Conservation (phyloP, 192 early-diverging fungal genomes). For the Geranomyces michiganensis region DNA sequence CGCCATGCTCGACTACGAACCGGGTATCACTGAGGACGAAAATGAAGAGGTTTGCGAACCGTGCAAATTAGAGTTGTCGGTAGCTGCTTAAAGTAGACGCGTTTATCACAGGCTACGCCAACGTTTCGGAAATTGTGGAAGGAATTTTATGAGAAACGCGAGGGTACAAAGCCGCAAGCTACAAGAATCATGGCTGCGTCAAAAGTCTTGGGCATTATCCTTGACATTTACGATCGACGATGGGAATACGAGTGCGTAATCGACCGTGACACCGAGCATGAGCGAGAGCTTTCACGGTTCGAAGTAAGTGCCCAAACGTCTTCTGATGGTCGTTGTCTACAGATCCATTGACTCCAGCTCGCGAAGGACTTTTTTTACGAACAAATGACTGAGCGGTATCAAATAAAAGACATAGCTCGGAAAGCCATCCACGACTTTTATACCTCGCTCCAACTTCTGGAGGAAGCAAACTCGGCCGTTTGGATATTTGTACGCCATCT, state of each 20-base stretch:
- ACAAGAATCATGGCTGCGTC: slow-evolving; percentile 30
- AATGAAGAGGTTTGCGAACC: slow-evolving; percentile 4
- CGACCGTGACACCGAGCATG: neutral
- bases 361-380: slow-evolving; percentile 56
- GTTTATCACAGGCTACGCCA: neutral
- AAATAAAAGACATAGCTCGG: slow-evolving; percentile 42
- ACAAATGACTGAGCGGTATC: slow-evolving; percentile 46
- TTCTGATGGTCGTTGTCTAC: too few relatives aligned
- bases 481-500: slow-evolving; percentile 47
- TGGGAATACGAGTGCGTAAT: slow-evolving; percentile 41
- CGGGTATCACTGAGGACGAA: slow-evolving; percentile 16
- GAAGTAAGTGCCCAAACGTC: neutral
- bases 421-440: slow-evolving; percentile 56
- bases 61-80: neutral
- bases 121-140: slow-evolving; percentile 44
- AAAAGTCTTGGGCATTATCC: slow-evolving; percentile 43
- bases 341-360: neutral
- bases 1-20: slow-evolving; percentile 26
- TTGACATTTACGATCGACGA: slow-evolving; percentile 49
- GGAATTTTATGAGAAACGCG: slow-evolving; percentile 46
- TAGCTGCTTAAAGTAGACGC: slow-evolving; percentile 4
- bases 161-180: slow-evolving; percentile 38
- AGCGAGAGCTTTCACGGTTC: neutral
- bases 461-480: slow-evolving; percentile 26
- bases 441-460: slow-evolving; percentile 33